Base-by-base conservation (phyloP, 768 basidiomycete species). In the Porpolomopsis calyptriformis region DNA sequence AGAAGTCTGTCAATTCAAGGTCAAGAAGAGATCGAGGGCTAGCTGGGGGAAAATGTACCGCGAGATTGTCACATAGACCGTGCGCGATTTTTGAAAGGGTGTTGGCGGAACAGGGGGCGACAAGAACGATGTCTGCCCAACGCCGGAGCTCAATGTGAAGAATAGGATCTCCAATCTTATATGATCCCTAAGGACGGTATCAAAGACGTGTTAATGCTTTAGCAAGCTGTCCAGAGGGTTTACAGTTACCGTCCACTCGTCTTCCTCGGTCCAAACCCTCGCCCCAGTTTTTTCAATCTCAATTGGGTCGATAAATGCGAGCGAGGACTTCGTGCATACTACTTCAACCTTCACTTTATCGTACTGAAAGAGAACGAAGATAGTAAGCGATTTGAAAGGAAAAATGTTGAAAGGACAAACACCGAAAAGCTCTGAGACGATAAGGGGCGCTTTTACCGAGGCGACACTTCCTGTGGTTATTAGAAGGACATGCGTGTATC, bases 91-190 rank as follows among this genome's bases (percentile, higher is more conserved):
- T 98, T 7, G 91, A 78, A 16, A 99, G 75, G 1, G 91, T 93
- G 62, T 96, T 97, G n/a, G 94, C 93, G 1, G 90, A 92, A 57
- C 92, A 97, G 0, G 96, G 96, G 0, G 90, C 90, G 40, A 99
- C 75, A 40, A 99, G 80, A 42, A 98, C 92, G 42, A 97, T 65
- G 57, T 99, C 92, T 37, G 94, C 92, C 96, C 96, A 98, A 46
- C 82, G 69, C 26, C 91, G 67, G 2, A 96, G 78, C 65, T 99
- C 92, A 47, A 98, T 98, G 62, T 99, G 96, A 22, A 97, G 72
- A 46, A 98, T 94, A 0, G 91, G 90, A 55, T 97, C 85, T 1
- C 91, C 87, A 39, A 93, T 77, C 49, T 74, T 75, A 57, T 77
- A 87, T 55, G 72, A 74, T 19, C 68, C 73, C 91, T 93, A 58